phyloP scores from a whole-genome alignment of 257 asterid species.

The Perilla frutescens region DNA sequence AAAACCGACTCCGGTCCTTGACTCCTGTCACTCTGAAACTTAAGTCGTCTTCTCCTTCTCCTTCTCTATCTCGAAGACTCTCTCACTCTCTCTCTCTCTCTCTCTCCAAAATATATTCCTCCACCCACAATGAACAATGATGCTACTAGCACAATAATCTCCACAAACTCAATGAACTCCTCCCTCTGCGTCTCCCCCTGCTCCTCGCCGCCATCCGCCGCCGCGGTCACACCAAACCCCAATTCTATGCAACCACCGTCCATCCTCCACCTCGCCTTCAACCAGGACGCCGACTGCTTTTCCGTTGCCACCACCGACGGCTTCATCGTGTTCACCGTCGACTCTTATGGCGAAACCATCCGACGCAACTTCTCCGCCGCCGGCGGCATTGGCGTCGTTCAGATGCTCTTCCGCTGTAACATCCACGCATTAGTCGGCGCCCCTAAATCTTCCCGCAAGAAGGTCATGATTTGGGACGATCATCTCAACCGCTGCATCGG shows the following conservation, averaged over 20 bases:
- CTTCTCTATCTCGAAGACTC: too few relatives aligned
- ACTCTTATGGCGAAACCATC: constrained; percentile 52
- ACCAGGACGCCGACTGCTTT: constrained; percentile 57
- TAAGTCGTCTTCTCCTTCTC: too few relatives aligned
- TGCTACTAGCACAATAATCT: too few relatives aligned
- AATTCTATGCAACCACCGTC: constrained; percentile 35
- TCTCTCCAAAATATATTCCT: background rate
- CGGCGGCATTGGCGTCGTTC: constrained; percentile 53
- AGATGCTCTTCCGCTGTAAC: constrained; percentile 54
- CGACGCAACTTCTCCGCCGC: constrained; percentile 44
- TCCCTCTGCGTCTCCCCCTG: background rate
- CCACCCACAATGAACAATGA: background rate
- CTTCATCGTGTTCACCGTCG: constrained; percentile 53
- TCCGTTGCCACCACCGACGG: constrained; percentile 59
- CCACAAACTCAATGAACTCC: background rate
- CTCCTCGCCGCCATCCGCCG: constrained; percentile 1
- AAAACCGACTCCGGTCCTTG: too few relatives aligned
- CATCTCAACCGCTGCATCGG: constrained; percentile 50
- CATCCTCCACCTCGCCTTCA: constrained; percentile 58
- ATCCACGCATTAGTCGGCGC: constrained; percentile 56
- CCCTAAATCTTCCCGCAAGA: constrained; percentile 44
- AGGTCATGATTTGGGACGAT: constrained; percentile 71
- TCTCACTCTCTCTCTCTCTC: background rate
- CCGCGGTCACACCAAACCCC: background rate
- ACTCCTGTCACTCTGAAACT: too few relatives aligned